phyloP scores from a whole-genome alignment of 441 rosid species.

The Omphalea diandra region DNA sequence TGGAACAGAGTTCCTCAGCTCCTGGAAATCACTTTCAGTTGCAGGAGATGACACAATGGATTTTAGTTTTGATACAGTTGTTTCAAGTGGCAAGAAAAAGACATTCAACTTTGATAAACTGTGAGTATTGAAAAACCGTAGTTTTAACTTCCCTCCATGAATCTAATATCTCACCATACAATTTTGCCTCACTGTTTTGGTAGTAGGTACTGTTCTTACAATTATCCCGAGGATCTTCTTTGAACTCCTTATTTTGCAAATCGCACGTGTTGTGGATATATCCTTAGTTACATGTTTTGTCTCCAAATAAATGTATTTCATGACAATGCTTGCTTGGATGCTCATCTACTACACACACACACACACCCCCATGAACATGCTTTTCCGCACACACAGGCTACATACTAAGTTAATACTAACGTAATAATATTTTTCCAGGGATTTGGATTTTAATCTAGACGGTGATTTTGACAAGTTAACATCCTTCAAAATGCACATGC shows the following conservation, averaged over 20 bases:
- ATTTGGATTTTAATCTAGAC: slow-evolving; percentile 79
- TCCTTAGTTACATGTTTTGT: neutral
- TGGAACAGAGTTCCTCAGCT: slow-evolving; percentile 69
- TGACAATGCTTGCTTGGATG: slow-evolving; percentile 4
- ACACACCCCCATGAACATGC: neutral
- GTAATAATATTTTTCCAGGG: slow-evolving; percentile 46
- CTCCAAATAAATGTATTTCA: neutral
- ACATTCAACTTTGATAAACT: slow-evolving; percentile 56
- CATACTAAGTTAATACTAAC: slow-evolving; percentile 4
- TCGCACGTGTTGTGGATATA: neutral
- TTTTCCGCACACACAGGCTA: too few relatives aligned
- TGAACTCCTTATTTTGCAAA: neutral
- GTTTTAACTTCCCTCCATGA: neutral
- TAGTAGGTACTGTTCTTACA: neutral
- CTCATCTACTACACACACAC: neutral
- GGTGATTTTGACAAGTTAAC: slow-evolving; percentile 69
- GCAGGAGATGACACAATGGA: slow-evolving; percentile 64
- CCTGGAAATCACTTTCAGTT: slow-evolving; percentile 76
- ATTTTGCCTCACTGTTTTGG: neutral
- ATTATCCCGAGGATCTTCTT: neutral
- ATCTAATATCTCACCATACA: neutral
- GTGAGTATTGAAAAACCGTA: slow-evolving; percentile 44
- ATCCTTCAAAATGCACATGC: slow-evolving; percentile 78
- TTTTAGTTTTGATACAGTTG: slow-evolving; percentile 53
- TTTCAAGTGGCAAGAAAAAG: slow-evolving; percentile 55